These are phyloP conservation scores for Leishmania tropica DNA, from an alignment of 208 protist genomes.

Conservation along the genomic window DNA sequence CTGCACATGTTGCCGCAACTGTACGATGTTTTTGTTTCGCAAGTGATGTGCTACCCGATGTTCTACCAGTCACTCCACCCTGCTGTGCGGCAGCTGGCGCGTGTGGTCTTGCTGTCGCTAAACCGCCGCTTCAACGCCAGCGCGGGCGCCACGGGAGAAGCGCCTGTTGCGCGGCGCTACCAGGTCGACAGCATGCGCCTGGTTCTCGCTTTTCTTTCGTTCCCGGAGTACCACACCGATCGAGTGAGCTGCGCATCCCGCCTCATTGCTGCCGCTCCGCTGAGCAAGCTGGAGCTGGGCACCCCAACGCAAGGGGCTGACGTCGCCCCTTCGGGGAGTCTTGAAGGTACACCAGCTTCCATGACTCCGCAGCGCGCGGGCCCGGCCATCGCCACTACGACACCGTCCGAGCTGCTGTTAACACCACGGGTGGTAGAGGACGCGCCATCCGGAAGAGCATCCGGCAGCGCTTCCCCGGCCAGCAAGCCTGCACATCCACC, in stretches of 20 bases:
- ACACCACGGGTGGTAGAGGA: not conserved
- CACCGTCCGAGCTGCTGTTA: not conserved
- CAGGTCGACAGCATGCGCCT: constrained; percentile 18
- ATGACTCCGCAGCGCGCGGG: not conserved
- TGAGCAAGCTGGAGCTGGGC: not conserved
- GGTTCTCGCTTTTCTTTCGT: constrained; percentile 66
- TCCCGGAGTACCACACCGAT: constrained; percentile 27
- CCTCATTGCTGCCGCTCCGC: not conserved
- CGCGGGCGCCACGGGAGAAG: not conserved
- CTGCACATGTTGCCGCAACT: constrained; percentile 67
- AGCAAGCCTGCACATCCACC: not conserved
- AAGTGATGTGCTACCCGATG: constrained; percentile 59
- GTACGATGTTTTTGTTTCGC: constrained; percentile 51
- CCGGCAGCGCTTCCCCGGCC: not conserved
- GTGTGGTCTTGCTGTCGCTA: constrained; percentile 51
- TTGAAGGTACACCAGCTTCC: not conserved
- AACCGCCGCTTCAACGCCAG: constrained; percentile 31
- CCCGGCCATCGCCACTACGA: not conserved
- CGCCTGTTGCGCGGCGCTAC: constrained; percentile 23
- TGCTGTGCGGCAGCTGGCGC: constrained; percentile 33
- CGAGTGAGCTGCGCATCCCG: constrained; percentile 7
- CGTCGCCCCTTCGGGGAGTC: not conserved
- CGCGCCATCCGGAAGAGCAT: not conserved
- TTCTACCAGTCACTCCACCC: constrained; percentile 71
- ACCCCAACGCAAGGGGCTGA: not conserved